Evolutionary conservation across 2,329 filamentous ascomycete species (phyloP).

Genomic region (Epichloe sp.): DNA sequence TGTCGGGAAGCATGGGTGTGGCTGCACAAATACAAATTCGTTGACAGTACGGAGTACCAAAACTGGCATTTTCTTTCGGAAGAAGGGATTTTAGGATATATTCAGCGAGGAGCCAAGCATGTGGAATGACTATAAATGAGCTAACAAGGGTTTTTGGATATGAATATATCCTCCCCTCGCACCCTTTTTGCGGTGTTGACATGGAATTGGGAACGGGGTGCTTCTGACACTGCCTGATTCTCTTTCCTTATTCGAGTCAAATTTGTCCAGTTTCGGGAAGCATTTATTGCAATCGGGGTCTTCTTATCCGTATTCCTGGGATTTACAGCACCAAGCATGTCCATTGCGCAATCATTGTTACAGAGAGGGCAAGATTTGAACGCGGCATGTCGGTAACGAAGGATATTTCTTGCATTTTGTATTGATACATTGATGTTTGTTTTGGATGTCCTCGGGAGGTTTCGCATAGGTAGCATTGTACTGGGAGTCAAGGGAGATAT

Average conservation of each 20-base stretch:
- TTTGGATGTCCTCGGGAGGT: neutral
- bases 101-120: neutral
- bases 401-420: neutral
- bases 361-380: neutral
- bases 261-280: neutral
- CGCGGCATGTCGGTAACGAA: neutral
- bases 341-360: neutral
- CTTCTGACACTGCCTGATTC: too few species aligned
- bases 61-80: neutral
- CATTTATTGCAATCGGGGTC: conserved; percentile 4
- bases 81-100: neutral
- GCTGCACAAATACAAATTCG: neutral
- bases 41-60: neutral
- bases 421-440: neutral
- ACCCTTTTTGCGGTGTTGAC: too few species aligned
- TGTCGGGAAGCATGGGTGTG: neutral
- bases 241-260: neutral
- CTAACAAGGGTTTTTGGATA: neutral
- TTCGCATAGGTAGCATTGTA: neutral
- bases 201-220: too few species aligned
- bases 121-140: neutral
- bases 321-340: conserved; percentile 7
- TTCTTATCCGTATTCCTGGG: neutral
- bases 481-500: neutral
- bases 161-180: too few species aligned